These are phyloP conservation scores for Stropharia rugosoannulata DNA, from an alignment of 768 basidiomycete genomes.

Conservation along the genomic window DNA sequence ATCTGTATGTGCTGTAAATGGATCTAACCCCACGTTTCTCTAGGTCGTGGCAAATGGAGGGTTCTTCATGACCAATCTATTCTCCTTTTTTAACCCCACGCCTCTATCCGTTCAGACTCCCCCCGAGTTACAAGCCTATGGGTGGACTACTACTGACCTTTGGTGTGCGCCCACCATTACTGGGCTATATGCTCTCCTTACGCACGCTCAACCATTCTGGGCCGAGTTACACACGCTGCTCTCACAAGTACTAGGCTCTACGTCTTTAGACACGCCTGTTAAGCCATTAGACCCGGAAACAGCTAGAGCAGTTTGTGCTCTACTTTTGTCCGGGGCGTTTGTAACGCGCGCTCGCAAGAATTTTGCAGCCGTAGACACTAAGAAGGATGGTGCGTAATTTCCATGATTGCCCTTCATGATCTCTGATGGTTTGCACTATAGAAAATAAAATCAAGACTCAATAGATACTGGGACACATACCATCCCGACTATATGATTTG, in stretches of 20 bases:
- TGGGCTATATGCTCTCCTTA: slow-evolving; percentile 76
- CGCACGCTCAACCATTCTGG: slow-evolving; percentile 88
- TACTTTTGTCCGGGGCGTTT: slow-evolving; percentile 64
- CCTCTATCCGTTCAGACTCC: slow-evolving; percentile 72
- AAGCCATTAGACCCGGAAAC: slow-evolving; percentile 58
- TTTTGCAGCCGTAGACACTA: slow-evolving; percentile 36
- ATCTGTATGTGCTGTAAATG: not conserved
- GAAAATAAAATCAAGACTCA: slow-evolving; percentile 1
- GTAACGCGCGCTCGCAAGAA: slow-evolving; percentile 63
- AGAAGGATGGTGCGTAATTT: not conserved
- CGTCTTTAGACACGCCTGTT: slow-evolving; percentile 29
- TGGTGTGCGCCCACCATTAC: slow-evolving; percentile 85
- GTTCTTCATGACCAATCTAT: slow-evolving; percentile 29
- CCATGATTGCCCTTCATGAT: not conserved
- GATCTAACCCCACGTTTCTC: not conserved
- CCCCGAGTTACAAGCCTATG: slow-evolving; percentile 74
- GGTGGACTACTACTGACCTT: slow-evolving; percentile 83
- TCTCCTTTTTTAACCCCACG: slow-evolving; percentile 64
- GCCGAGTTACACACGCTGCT: slow-evolving; percentile 54
- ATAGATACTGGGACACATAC: not conserved
- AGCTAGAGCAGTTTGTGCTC: slow-evolving; percentile 72
- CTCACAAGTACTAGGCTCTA: slow-evolving; percentile 42
- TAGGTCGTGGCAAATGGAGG: slow-evolving; percentile 77
- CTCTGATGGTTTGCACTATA: not conserved
- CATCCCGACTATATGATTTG: not conserved